Percentiles rank a stretch among this genome's conserved stretches.
Conservation (phyloP, 768 basidiomycete genomes). For the Boletellus ananiceps region DNA sequence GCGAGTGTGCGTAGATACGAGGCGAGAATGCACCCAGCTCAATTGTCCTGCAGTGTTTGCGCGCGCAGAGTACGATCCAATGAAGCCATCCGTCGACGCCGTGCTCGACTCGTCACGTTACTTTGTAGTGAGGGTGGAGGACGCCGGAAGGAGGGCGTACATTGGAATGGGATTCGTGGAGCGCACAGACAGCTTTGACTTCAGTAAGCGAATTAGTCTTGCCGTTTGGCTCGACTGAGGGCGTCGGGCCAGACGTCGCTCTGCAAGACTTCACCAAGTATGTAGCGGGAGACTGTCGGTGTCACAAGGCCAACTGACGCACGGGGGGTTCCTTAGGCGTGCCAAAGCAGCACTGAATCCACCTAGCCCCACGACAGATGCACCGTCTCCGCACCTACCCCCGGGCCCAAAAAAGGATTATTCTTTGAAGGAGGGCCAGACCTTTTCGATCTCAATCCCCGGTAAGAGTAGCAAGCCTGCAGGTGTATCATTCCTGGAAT, state of each 20-base stretch:
- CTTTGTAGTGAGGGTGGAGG: slow-evolving; percentile 90
- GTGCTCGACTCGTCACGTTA: slow-evolving; percentile 94
- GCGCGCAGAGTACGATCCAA: slow-evolving; percentile 72
- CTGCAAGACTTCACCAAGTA: slow-evolving; percentile 85
- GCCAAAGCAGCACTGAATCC: slow-evolving; percentile 61
- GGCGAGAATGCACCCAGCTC: slow-evolving; percentile 10
- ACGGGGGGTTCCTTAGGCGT: slow-evolving; percentile 39
- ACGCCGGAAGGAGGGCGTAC: slow-evolving; percentile 81
- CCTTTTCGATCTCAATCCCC: slow-evolving; percentile 87
- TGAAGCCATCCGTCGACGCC: slow-evolving; percentile 85
- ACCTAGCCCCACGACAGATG: slow-evolving; percentile 36
- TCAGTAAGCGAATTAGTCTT: slow-evolving; percentile 53
- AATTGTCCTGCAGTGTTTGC: slow-evolving; percentile 67
- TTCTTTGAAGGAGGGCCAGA: slow-evolving; percentile 91
- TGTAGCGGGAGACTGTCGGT: slow-evolving; percentile 6
- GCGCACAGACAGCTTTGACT: slow-evolving; percentile 85
- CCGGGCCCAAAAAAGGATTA: slow-evolving; percentile 88
- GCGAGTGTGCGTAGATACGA: slow-evolving; percentile 54
- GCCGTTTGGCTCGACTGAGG: slow-evolving; percentile 5
- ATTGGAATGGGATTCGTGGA: slow-evolving; percentile 93
- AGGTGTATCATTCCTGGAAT: slow-evolving; percentile 36
- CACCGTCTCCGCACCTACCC: slow-evolving; percentile 65
- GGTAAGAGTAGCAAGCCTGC: slow-evolving; percentile 53
- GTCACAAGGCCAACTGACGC: background rate
- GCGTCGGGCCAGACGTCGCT: slow-evolving; percentile 58